A percentile compares a stretch with the other conserved stretches of the same genome.
phyloP scores from a whole-genome alignment of 1,284 basidiomycete species.

The Neonothopanus nambi region DNA sequence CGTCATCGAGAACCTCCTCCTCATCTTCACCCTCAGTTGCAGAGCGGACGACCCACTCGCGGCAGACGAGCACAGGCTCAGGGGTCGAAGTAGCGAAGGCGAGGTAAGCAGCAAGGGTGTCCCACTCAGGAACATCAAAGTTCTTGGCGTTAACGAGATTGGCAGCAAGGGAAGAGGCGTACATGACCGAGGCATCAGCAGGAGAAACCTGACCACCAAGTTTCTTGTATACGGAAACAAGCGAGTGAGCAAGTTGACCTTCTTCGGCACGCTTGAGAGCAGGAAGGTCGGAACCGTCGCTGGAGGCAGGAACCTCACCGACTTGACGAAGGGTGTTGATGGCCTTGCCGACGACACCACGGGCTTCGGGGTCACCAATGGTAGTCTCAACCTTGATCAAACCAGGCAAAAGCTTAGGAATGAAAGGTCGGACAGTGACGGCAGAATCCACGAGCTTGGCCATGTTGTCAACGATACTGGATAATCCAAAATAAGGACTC shows the following conservation, averaged over 20 bases:
- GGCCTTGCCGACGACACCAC: conserved; percentile 84
- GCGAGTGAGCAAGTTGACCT: conserved; percentile 61
- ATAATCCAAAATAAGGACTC: conserved; percentile 17
- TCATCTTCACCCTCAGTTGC: conserved; percentile 79
- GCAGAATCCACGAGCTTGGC: conserved; percentile 96
- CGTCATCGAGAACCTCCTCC: conserved; percentile 76
- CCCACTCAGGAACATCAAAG: conserved; percentile 91
- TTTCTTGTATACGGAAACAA: conserved; percentile 85
- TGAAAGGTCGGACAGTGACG: conserved; percentile 93
- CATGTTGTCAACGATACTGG: conserved; percentile 96
- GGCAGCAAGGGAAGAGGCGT: conserved; percentile 79
- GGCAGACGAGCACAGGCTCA: conserved; percentile 69
- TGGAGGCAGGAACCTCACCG: conserved; percentile 78
- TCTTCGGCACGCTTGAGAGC: conserved; percentile 78
- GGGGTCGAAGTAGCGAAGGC: conserved; percentile 65
- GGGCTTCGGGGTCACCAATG: conserved; percentile 95
- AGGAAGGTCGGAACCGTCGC: conserved; percentile 89
- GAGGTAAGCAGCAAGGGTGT: conserved; percentile 78
- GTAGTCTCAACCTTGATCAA: conserved; percentile 91
- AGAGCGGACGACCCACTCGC: conserved; percentile 88
- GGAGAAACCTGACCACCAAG: conserved; percentile 62
- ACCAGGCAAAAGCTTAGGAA: conserved; percentile 93
- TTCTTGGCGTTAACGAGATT: conserved; percentile 89
- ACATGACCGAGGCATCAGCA: conserved; percentile 64
- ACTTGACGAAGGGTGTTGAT: conserved; percentile 93